Percentiles rank a stretch among this genome's conserved stretches.
Evolutionary conservation across 2,329 filamentous ascomycete species (phyloP).

Genomic region (Juglanconis oblonga): DNA sequence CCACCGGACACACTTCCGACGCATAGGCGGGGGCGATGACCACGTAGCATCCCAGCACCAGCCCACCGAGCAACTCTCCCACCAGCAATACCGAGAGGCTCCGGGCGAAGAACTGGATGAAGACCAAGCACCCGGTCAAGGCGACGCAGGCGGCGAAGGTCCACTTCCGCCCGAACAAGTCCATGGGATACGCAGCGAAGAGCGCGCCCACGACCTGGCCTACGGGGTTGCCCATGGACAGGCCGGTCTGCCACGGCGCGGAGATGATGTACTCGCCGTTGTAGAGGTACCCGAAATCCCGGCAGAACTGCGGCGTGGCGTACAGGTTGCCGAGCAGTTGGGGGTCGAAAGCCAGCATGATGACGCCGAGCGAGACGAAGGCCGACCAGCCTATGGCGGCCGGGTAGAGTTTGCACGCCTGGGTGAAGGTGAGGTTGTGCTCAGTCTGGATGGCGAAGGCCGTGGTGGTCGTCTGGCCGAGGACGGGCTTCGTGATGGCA

Average conservation of each 20-base stretch:
- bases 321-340: constrained; percentile 63
- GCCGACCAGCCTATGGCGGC: constrained; percentile 52
- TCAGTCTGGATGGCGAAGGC: constrained; percentile 35
- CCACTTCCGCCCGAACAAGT: constrained; percentile 41
- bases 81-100: constrained; percentile 54
- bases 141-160: constrained; percentile 43
- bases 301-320: constrained; percentile 55
- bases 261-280: constrained; percentile 38
- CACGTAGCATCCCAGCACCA: constrained; percentile 60
- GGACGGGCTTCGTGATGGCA: constrained; percentile 3
- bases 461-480: constrained; percentile 13
- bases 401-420: constrained; percentile 42
- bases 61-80: constrained; percentile 58
- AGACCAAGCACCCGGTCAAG: constrained; percentile 51
- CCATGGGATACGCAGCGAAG: constrained; percentile 44
- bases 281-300: constrained; percentile 52
- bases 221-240: constrained; percentile 53
- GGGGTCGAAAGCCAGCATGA: constrained; percentile 63
- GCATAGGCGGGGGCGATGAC: constrained; percentile 59
- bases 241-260: constrained; percentile 44
- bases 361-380: constrained; percentile 58
- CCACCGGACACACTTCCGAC: constrained; percentile 58
- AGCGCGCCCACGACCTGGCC: constrained; percentile 57
- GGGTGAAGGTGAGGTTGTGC: constrained; percentile 35
- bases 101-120: constrained; percentile 61